phyloP scores from a whole-genome alignment of 129 eudicot genomes.

The Lonicera japonica region DNA sequence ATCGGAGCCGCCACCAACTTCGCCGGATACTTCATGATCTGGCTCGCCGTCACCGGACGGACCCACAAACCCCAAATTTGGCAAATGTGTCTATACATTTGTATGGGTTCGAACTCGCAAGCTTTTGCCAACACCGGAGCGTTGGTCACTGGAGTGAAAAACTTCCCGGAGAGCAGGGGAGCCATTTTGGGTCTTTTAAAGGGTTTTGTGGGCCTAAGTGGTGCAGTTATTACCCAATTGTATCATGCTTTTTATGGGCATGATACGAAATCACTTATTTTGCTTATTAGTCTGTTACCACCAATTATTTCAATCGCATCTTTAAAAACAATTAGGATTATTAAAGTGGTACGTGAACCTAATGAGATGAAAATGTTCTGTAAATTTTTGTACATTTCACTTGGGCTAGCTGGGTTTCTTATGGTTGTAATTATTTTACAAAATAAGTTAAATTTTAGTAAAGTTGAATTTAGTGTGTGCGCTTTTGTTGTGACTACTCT shows the following conservation, averaged over 20 bases:
- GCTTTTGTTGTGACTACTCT: conserved; percentile 39
- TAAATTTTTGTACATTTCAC: conserved; percentile 44
- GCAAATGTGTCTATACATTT: conserved; percentile 62
- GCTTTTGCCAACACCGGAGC: conserved; percentile 54
- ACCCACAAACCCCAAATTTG: conserved; percentile 39
- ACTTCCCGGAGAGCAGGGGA: conserved; percentile 77
- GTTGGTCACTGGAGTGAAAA: conserved; percentile 60
- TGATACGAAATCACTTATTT: conserved; percentile 43
- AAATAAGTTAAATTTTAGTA: conserved; percentile 33
- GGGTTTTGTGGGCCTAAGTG: conserved; percentile 83
- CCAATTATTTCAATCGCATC: conserved; percentile 43
- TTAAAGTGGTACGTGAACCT: conserved; percentile 36
- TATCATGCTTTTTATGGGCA: conserved; percentile 54
- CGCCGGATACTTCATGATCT: conserved; percentile 56
- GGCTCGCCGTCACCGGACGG: conserved; percentile 43
- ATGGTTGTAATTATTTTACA: conserved; percentile 57
- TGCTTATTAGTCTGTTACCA: conserved; percentile 74
- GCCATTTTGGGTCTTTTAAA: conserved; percentile 68
- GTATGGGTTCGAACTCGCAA: conserved; percentile 51
- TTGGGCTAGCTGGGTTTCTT: conserved; percentile 75
- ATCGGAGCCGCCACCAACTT: conserved; percentile 43
- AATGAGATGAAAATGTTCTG: conserved; percentile 60
- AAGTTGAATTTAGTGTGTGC: conserved; percentile 22
- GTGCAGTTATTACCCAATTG: conserved; percentile 70
- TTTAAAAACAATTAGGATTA: conserved; percentile 38